Evolutionary conservation across 2,329 filamentous ascomycete species (phyloP), one percentile per base, ranked within the genome.

Genomic region (Neocucurbitaria cava): DNA sequence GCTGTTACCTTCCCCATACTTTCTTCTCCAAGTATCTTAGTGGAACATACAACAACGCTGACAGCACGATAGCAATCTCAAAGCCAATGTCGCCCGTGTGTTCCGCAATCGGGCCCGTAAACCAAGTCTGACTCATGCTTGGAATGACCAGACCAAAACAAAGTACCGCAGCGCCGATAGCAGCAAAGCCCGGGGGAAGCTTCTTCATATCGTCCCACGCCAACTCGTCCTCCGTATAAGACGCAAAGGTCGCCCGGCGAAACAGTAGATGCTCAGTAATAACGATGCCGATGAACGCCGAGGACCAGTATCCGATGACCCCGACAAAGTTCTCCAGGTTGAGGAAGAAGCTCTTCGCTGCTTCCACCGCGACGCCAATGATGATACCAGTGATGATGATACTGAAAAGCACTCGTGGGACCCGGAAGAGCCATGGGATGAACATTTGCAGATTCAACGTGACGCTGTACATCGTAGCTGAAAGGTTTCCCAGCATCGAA

Each of bases 401-500:
- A 31, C 84, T 80, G 64, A 86, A 88, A 46, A 85, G 62, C 56
- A 83, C 81, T 4, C 86, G 83, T 5, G 83, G 86, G 2, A 87
- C 77, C 39, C 79, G 78, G 50, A 82, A 77, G 26, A 87, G 79
- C 54, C 79, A 80, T 0, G 86, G 85, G 4, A 85, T 71, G 18
- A 88, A 73, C 61, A 86, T 85, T 72, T 88, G 86, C 71, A 87
- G 85, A 77, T 88, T 87, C 59, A 88, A 79, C 3, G 85, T 85
- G 61, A 88, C 81, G 64, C 83, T 82, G 76, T 88, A 88, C 73
- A 85, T 82, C 15, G 83, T 85, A 15, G 82, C 83, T 1, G 83
- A 78, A 10, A 86, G 77, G 70, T 88, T 88, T 23, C 85, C 86
- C 10, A 88, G 73, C 40, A 88, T 70, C 48, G 64, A 69, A 49